phyloP scores from a whole-genome alignment of 768 basidiomycete species.

The Agrocybe pediades region DNA sequence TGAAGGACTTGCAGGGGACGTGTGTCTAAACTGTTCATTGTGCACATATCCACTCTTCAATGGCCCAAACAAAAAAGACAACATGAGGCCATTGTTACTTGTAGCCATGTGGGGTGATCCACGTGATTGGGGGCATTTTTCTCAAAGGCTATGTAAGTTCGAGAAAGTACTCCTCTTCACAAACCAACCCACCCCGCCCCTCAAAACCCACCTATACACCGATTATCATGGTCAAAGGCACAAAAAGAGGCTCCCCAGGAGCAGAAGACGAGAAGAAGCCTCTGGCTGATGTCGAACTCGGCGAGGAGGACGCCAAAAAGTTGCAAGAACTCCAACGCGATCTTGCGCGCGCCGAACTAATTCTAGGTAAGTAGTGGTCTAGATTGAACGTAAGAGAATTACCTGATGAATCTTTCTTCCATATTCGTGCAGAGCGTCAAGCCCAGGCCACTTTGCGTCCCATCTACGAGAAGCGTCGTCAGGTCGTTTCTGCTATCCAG shows the following conservation, averaged over 20 bases:
- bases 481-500: slow-evolving; percentile 61
- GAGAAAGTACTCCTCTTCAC: not conserved
- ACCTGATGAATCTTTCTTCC: slow-evolving; percentile 5
- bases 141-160: slow-evolving; percentile 1
- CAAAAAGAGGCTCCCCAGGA: slow-evolving; percentile 82
- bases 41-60: too few species aligned
- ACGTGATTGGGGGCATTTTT: slow-evolving; percentile 6
- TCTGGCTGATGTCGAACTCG: slow-evolving; percentile 66
- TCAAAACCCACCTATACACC: slow-evolving; percentile 8
- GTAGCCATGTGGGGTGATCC: not conserved
- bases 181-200: slow-evolving; percentile 8
- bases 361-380: slow-evolving; percentile 56
- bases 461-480: slow-evolving; percentile 73
- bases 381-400: not conserved
- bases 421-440: slow-evolving; percentile 54
- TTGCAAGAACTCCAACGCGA: slow-evolving; percentile 68
- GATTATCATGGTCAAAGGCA: slow-evolving; percentile 44
- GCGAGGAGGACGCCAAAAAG: slow-evolving; percentile 72
- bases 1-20: too few species aligned
- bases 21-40: too few species aligned
- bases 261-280: slow-evolving; percentile 74
- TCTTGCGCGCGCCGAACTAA: slow-evolving; percentile 68
- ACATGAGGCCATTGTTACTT: too few species aligned
- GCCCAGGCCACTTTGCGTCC: slow-evolving; percentile 58
- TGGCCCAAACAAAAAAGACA: not conserved